Evolutionary conservation across 2,329 filamentous ascomycete species (phyloP).

Genomic region (Colletotrichum australisinense): DNA sequence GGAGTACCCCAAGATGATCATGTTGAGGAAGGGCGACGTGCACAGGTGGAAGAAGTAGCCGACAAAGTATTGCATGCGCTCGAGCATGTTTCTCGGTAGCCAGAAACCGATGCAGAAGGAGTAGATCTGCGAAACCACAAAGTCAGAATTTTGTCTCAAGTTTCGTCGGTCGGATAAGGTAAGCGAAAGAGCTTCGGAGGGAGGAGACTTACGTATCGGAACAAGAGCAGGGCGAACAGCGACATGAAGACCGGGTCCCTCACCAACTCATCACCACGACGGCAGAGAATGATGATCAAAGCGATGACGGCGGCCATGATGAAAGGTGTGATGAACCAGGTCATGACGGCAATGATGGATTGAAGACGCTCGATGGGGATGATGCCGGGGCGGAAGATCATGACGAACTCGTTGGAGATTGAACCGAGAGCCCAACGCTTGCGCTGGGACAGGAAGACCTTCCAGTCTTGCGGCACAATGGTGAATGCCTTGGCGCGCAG

Average conservation of each 20-base stretch:
- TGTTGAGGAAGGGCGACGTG: constrained; percentile 55
- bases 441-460: constrained; percentile 60
- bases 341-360: constrained; percentile 57
- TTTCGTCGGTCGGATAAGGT: neutral
- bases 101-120: constrained; percentile 56
- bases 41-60: constrained; percentile 51
- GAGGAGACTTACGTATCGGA: constrained; percentile 52
- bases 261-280: constrained; percentile 46
- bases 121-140: constrained; percentile 46
- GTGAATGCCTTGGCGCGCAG: constrained; percentile 59
- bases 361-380: constrained; percentile 56
- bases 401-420: constrained; percentile 60
- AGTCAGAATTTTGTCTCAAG: constrained; percentile 7
- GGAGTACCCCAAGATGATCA: constrained; percentile 54
- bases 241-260: constrained; percentile 49
- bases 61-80: constrained; percentile 51
- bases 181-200: neutral
- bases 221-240: constrained; percentile 50
- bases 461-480: constrained; percentile 56
- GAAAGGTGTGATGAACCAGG: constrained; percentile 58
- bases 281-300: constrained; percentile 48
- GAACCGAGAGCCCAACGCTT: constrained; percentile 61
- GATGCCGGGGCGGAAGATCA: constrained; percentile 56
- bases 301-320: constrained; percentile 53
- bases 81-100: constrained; percentile 52